Base-by-base conservation (phyloP, 2,329 filamentous ascomycete species). In the Aspergillus texensis region DNA sequence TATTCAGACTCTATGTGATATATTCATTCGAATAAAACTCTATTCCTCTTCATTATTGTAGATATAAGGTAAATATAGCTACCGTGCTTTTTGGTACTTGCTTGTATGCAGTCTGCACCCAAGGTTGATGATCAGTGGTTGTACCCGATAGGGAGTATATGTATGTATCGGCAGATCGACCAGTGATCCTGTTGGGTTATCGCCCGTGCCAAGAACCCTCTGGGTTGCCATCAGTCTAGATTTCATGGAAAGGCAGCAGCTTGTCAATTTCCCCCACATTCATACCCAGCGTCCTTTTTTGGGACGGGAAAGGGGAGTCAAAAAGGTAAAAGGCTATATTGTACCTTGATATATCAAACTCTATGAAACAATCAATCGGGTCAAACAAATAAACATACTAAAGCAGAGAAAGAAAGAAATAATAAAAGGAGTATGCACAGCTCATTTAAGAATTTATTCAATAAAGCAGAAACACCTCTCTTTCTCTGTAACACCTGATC, bases 81-180 rank as follows among this genome's bases (percentile, higher is more conserved):
- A n/a, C 39, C 12, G 12, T 41, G 19, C 19, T 41, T 41, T 41
- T 19, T 8, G 39, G 16, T 19, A 41, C 39, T n/a, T 41, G 39
- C 19, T 9, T n/a, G 19, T 41, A 41, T 41, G 39, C 39, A 41
- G 39, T 8, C 39, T 41, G 39, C 39, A 36, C 14, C 34, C 34
- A 36, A 36, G 39, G 16, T 19, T 41, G 16, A 36, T 36, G 34
- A 41, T 26, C 12, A 16, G 10, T 14, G 6, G 24, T 8, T 3
- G 43, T 46, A 21, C 8, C 19, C 24, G 4, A 46, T 16, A 11
- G 8, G 19, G n/a, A 26, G 46, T 50, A 50, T 54, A 36, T 55
- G 52, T 55, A 55, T 19, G 52, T 55, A 55, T 55, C 52, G 52
- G 52, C 30, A 55, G 52, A 55, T 55, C 52, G 52, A 55, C 52